Evolutionary conservation across 2,329 filamentous ascomycete genomes (phyloP), one percentile per base, ranked within the genome.

Genomic region (Metarhizium anisopliae): DNA sequence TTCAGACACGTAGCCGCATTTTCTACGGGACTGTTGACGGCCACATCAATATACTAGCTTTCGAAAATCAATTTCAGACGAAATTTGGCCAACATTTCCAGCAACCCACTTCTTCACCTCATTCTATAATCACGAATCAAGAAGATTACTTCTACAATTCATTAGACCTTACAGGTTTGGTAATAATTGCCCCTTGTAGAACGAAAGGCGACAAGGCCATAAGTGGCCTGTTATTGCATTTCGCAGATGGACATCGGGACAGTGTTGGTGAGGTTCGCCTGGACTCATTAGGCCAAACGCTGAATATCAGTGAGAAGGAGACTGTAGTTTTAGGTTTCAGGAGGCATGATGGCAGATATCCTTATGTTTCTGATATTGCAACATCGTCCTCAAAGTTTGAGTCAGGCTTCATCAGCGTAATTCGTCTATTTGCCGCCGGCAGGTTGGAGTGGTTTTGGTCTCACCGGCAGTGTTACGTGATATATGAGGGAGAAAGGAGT

Each of bases 221-320:
- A 4, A 47, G 6, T 36, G 51, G 51, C 16, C 42, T 53, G 38
- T 29, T 53, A 20, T 25, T 53, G 10, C 10, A 32, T 47, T 53
- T 53, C 18, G 38, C 35, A 32, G 38, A 47, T 25, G 51, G 42
- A 8, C 42, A 53, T 30, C 40, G 51, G 25, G 51, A 53, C 4
- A 53, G 51, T 47, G 51, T 53, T 18, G 51, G 51, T 20, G 38
- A 53, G 29, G 42, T 53, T 47, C 42, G 51, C 13, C 42, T 50
- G 18, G 42, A 45, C 14, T 45, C 14, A 45, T 14, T 45, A 10
- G 14, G 8, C 42, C 16, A 45, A 45, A 10, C 8, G 16, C 42
- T 45, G 42, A 20, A 45, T 45, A 14, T 45, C 10, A 20, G 42
- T 20, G 42, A 45, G 42, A 45, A 20, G 8, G 8, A 45, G 42